Base-by-base conservation (phyloP, 257 asterid species). In the Solanum pinnatisectum region DNA sequence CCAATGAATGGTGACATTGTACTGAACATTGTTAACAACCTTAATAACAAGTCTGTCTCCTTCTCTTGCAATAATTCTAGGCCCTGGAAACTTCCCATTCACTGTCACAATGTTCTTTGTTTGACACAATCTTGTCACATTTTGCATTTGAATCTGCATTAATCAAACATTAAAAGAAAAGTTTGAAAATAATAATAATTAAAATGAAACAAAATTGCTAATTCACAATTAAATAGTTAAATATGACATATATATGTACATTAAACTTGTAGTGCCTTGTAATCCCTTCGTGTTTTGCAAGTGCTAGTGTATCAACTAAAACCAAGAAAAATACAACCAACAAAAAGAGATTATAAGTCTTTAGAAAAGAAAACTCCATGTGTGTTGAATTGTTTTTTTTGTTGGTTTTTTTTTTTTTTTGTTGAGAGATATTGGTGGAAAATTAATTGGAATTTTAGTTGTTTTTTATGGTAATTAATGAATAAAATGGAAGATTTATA, bases 11-110 rank as follows among this genome's bases (percentile, higher is more conserved):
- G 95, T 78, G 87, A 93, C 90, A 88, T 92, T 94, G 93, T 93
- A 88, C 76, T 85, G 84, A 18, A 92, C 96, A 90, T 91, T 92
- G 90, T 94, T 94, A 25, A 92, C 93, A 79, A 94, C 93, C 87
- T 91, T 93, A 23, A 94, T 88, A 18, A 91, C 22, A 79, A 94
- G 91, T 35, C 92, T 90, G 87, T 94, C 98, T 42, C 98, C 98
- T 92, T 94, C 96, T 85, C 95, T 91, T 65, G 95, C 96, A 14
- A 90, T 90, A 87, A 94, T 90, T 44, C 92, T 87, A 35, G 98
- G 96, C 84, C 96, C 98, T 23, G 95, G 98, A 89, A 93, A 89
- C 71, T 92, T 92, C 46, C 96, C 96, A 37, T 93, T 94, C 3
- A 94, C 98, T 0, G 98, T 92, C 46, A 92, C 94, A 46, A 94